Conservation (phyloP, 2,329 filamentous ascomycete species). For the Phaeosphaeria sp. region DNA sequence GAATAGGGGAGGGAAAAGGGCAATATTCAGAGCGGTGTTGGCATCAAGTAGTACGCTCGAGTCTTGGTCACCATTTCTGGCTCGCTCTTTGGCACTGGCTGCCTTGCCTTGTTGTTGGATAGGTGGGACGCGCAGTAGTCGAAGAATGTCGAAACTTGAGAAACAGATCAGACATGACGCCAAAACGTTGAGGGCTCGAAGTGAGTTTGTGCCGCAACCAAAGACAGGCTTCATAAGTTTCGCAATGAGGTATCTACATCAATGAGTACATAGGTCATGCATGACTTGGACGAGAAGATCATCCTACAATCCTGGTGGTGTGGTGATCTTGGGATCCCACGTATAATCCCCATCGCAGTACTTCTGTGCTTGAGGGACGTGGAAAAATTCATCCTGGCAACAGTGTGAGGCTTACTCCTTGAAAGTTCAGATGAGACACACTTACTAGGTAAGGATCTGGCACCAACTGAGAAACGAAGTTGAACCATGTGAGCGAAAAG, state of each 20-base stretch:
- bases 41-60: constrained; percentile 49
- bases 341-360: constrained; percentile 76
- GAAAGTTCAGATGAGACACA: constrained; percentile 7
- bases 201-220: constrained; percentile 48
- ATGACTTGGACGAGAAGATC: not conserved
- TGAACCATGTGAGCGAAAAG: constrained; percentile 33
- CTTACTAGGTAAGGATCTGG: constrained; percentile 66
- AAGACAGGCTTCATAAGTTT: constrained; percentile 46
- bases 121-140: constrained; percentile 13
- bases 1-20: constrained; percentile 86
- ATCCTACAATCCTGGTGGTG: constrained; percentile 78
- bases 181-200: constrained; percentile 49
- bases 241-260: constrained; percentile 50
- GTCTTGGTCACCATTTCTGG: constrained; percentile 9
- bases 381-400: constrained; percentile 79
- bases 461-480: constrained; percentile 55
- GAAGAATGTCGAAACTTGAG: constrained; percentile 33
- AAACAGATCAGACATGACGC: constrained; percentile 47
- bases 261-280: constrained; percentile 34
- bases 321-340: constrained; percentile 98
- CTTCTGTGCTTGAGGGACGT: constrained; percentile 87
- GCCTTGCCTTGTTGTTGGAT: not conserved
- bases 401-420: not conserved
- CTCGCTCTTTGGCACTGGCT: not conserved
- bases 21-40: constrained; percentile 78